phyloP scores from a whole-genome alignment of 495 filamentous ascomycete genomes.

The Penicillium cataractarum region DNA sequence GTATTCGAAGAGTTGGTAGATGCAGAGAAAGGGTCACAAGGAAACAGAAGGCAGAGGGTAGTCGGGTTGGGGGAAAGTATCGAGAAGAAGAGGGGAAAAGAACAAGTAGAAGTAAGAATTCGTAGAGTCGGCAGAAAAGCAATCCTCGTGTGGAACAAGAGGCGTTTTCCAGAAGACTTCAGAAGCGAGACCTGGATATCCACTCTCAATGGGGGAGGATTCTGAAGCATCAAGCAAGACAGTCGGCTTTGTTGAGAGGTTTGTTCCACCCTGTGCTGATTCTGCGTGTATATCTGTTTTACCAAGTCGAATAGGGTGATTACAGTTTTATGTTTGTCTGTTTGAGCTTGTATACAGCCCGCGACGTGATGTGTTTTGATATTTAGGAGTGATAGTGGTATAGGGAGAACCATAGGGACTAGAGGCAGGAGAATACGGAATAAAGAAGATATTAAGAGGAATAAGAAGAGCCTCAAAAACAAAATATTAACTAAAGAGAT shows the following conservation, averaged over 20 bases:
- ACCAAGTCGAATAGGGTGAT: neutral
- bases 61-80: slow-evolving; percentile 1
- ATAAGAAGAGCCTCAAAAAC: neutral
- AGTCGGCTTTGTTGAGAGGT: slow-evolving; percentile 9
- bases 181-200: slow-evolving; percentile 13
- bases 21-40: slow-evolving; percentile 7
- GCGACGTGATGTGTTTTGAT: neutral
- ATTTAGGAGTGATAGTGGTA: neutral
- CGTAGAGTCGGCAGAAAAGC: neutral
- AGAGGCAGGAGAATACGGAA: neutral
- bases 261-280: neutral
- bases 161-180: slow-evolving; percentile 28
- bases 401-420: neutral
- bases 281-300: neutral
- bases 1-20: slow-evolving; percentile 22
- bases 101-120: neutral
- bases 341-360: neutral
- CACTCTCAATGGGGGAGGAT: slow-evolving; percentile 1
- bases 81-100: neutral
- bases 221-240: slow-evolving; percentile 23
- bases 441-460: neutral
- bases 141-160: slow-evolving; percentile 20
- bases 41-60: slow-evolving; percentile 2
- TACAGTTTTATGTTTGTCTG: slow-evolving; percentile 1
- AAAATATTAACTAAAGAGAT: neutral